phyloP scores from a whole-genome alignment of 768 basidiomycete genomes.

The Auricularia cornea region DNA sequence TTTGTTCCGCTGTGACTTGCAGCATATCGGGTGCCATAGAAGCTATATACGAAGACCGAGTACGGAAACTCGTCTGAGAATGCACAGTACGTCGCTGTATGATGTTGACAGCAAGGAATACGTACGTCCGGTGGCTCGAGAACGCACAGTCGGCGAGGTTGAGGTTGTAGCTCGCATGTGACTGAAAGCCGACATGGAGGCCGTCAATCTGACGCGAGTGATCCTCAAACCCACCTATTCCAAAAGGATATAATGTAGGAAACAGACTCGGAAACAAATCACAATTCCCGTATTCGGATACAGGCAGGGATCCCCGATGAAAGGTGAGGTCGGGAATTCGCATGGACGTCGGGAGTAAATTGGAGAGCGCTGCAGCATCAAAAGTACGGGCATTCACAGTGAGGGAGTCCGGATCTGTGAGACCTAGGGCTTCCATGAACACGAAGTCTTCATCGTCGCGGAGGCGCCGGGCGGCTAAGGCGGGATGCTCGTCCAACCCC shows the following conservation, averaged over 20 bases:
- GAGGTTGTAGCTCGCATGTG: slow-evolving; percentile 19
- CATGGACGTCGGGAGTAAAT: slow-evolving; percentile 8
- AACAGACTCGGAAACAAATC: slow-evolving; percentile 22
- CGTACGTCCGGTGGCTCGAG: slow-evolving; percentile 17
- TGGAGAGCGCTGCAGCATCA: slow-evolving; percentile 18
- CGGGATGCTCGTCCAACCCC: slow-evolving; percentile 19
- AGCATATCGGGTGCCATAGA: slow-evolving; percentile 9
- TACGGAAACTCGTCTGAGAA: slow-evolving; percentile 18
- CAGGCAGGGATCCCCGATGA: slow-evolving; percentile 12
- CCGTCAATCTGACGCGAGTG: not conserved
- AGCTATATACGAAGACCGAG: slow-evolving; percentile 9
- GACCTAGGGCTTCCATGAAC: slow-evolving; percentile 24
- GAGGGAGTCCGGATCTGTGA: slow-evolving; percentile 22
- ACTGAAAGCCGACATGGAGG: slow-evolving; percentile 10
- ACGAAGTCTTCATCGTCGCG: not conserved
- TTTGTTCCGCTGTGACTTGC: slow-evolving; percentile 1
- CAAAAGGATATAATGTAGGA: slow-evolving; percentile 25
- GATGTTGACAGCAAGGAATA: slow-evolving; percentile 23
- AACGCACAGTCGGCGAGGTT: slow-evolving; percentile 14
- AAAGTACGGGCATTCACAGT: slow-evolving; percentile 16
- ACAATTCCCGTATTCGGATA: slow-evolving; percentile 26
- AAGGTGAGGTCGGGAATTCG: slow-evolving; percentile 18
- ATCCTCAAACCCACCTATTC: slow-evolving; percentile 25
- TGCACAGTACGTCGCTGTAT: slow-evolving; percentile 17
- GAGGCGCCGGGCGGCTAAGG: not conserved